phyloP scores from a whole-genome alignment of 1,139 yeast genomes.

The Suhomyces panamericanus region DNA sequence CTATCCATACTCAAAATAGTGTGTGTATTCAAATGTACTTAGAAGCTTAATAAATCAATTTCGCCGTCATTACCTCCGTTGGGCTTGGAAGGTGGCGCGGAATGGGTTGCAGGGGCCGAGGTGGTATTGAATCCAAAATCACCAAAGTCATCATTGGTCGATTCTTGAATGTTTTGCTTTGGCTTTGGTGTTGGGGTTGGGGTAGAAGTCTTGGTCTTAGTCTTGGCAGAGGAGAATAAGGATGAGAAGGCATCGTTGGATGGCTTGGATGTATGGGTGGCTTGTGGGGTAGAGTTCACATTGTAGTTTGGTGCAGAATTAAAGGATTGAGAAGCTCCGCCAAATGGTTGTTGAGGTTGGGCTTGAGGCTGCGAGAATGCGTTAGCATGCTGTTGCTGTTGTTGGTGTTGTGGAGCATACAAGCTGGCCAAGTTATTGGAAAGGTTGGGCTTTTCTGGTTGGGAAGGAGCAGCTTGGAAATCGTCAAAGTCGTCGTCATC shows the following conservation, averaged over 20 bases:
- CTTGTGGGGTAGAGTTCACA: conserved; percentile 17
- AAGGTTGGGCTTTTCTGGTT: conserved; percentile 29
- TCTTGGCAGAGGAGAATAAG: conserved; percentile 70
- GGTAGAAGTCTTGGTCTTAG: conserved; percentile 27
- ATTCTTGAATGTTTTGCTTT: conserved; percentile 4
- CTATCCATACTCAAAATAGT: background rate
- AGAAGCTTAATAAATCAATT: conserved; percentile 47
- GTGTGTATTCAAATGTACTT: conserved; percentile 9
- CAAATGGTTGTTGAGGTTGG: conserved; percentile 1
- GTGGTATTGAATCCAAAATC: conserved; percentile 12
- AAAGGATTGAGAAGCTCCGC: conserved; percentile 10
- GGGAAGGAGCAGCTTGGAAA: conserved; percentile 77
- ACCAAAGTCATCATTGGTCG: conserved; percentile 11
- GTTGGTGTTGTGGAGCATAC: conserved; percentile 26
- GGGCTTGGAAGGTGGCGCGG: conserved; percentile 10
- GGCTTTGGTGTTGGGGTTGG: conserved; percentile 12
- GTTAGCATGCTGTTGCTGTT: conserved; percentile 19
- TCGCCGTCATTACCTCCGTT: conserved; percentile 24
- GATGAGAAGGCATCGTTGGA: conserved; percentile 79
- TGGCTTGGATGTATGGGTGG: conserved; percentile 37
- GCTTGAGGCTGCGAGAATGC: conserved; percentile 15
- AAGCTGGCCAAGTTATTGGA: conserved; percentile 44
- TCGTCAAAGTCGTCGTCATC: conserved; percentile 83
- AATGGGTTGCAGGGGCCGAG: conserved; percentile 14
- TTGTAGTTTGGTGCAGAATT: conserved; percentile 28